Conservation (phyloP, 352 stramenopile genomes). For the Globisporangium yorkense region DNA sequence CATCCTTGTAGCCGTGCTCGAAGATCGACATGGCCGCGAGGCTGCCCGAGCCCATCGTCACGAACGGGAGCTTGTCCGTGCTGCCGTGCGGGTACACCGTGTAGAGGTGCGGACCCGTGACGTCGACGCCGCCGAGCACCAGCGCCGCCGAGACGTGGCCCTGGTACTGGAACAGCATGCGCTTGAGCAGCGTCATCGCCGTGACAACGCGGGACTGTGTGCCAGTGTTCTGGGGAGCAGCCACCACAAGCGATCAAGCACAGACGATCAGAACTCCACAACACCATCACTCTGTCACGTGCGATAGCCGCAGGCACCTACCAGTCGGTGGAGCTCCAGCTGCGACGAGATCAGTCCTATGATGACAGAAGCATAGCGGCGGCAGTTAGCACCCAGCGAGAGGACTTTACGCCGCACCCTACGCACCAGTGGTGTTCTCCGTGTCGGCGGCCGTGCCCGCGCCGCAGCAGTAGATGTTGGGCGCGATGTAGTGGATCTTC, state of each 20-base stretch:
- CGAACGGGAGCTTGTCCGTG: constrained; percentile 96
- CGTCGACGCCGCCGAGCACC: constrained; percentile 97
- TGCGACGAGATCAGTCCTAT: constrained; percentile 77
- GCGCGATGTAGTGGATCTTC: constrained; percentile 99
- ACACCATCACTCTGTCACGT: neutral
- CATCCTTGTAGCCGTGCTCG: constrained; percentile 93
- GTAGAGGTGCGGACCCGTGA: constrained; percentile 95
- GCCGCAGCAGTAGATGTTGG: constrained; percentile 99
- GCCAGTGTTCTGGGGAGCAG: constrained; percentile 52
- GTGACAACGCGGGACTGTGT: constrained; percentile 93
- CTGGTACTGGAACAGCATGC: constrained; percentile 96
- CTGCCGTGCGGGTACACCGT: constrained; percentile 97
- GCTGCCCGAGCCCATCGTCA: constrained; percentile 98
- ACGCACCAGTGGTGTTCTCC: constrained; percentile 84
- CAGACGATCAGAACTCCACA: neutral
- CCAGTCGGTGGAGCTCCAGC: constrained; percentile 94
- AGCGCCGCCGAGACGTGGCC: constrained; percentile 94
- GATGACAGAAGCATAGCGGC: neutral
- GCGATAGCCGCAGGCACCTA: constrained; percentile 23
- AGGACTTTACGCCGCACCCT: no score
- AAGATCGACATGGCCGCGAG: constrained; percentile 98
- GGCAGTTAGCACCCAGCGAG: neutral
- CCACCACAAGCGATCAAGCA: neutral
- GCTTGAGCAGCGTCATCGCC: constrained; percentile 96
- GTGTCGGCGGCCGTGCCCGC: constrained; percentile 97